Evolutionary conservation across 2,329 filamentous ascomycete species (phyloP), one percentile per base, ranked within the genome.

Genomic region (Colletotrichum viniferum): DNA sequence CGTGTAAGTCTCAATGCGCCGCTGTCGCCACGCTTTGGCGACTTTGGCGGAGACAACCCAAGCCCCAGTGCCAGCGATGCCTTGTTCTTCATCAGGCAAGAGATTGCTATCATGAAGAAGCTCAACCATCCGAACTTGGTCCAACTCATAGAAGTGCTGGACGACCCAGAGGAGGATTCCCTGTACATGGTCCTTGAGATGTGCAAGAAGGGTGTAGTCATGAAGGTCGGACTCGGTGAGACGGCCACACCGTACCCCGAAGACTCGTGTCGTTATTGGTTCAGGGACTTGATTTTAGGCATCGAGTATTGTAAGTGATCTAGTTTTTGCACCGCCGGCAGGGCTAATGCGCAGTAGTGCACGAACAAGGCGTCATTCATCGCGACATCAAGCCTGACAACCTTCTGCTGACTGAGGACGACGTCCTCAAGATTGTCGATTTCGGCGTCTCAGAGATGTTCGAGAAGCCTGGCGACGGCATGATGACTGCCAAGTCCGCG

Each of bases 381-480:
- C 92, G 97, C 69, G 97, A 99, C 81, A 98, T 99, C 86, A 99
- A 99, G 85, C 97, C 97, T 0, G 97, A 98, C 83, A 99, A 99
- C 79, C 93, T 98, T 69, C 90, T 99, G 9, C 87, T 99, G 52
- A 98, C 96, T 0, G 91, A 93, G 43, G 96, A 98, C 71, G 94
- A 98, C 80, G 92, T 98, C n/a, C 90, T 99, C 68, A 99, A 98
- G 83, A 94, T 99, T 78, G 96, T 98, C 68, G 97, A 98, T 84
- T 99, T 99, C 88, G 97, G 97, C n/a, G 97, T 98, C 9, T 98
- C 96, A 1, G 96, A 99, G 82, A 98, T 99, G 93, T 99, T 99
- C 79, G 94, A 96, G 81, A 98, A 97, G 83, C 81, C 87, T 4
- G 72, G 65, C 24, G 89, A 94, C 3, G 90, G 95, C 61, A 98